Evolutionary conservation across 148 eudicot species (phyloP).

Genomic region (Rhododendron vialii): DNA sequence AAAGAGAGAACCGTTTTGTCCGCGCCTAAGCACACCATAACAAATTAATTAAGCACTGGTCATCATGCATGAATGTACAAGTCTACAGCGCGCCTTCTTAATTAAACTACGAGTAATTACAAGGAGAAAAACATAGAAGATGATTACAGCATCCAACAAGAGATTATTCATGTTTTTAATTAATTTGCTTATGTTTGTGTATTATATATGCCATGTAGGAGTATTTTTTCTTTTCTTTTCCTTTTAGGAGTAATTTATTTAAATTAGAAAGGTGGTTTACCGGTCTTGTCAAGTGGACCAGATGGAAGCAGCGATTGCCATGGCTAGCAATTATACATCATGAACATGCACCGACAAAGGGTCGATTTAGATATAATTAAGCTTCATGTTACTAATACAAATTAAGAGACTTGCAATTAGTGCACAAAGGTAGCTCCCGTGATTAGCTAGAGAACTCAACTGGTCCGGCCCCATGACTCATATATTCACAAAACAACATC

Average conservation of each 20-base stretch:
- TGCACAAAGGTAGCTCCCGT: no score
- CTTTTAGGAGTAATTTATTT: no score
- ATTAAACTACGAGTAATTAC: background rate
- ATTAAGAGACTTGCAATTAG: background rate
- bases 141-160: background rate
- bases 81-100: background rate
- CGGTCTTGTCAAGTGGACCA: background rate
- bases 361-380: background rate
- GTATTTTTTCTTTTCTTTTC: background rate
- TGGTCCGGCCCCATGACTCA: no score
- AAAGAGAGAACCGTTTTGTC: background rate
- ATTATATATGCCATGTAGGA: background rate
- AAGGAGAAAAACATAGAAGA: background rate
- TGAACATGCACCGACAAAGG: background rate
- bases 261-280: background rate
- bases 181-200: background rate
- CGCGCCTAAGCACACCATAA: background rate
- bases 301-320: background rate
- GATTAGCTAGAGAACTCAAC: no score
- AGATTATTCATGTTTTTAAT: background rate
- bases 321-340: background rate
- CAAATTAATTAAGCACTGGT: background rate
- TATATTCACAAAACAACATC: background rate
- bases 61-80: background rate
- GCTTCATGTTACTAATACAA: background rate